Base-by-base conservation (phyloP, 805 yeast species). In the Saturnispora gosingensis region DNA sequence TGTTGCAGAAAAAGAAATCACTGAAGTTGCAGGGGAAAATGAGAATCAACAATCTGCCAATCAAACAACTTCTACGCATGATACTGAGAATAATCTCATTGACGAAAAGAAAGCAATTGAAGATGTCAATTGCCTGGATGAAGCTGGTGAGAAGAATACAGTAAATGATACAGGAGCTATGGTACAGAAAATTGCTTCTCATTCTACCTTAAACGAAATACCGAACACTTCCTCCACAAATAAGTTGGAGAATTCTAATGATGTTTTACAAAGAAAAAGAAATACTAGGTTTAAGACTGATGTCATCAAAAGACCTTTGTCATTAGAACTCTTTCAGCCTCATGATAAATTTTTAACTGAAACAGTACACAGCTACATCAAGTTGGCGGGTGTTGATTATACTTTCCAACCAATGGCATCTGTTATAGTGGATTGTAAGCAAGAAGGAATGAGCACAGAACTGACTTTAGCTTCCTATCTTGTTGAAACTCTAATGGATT, bases 321-420 rank as follows among this genome's bases (percentile, higher is more conserved):
- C 40, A 3, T 10, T 25, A 7, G 47, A 49, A 49, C 30, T 49
- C 28, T 48, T 58, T 55, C 16, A 15, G 8, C 34, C 25, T 5
- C 52, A 49, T 35, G 54, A 54, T 45, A 13, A 16, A 9, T 56
- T 57, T 4, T 40, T 52, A 3, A 50, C 54, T 5, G 46, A 42
- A 5, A 55, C 58, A 0, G 32, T 65, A 4, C 52, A 58, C 1
- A 49, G 55, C 18, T 64, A 51, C 47, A 18, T 63, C 6, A 48
- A 46, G 2, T 46, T 57, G 15, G 54, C 62, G 46, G 77, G 70
- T 36, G 63, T 73, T 7, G 72, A 76, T 1, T 57, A 71, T 54
- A 49, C 67, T 10, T 68, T 72, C 68, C 73, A 72, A 53, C 71
- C 72, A 47, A 67, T 74, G 55, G 61, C 72, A 20, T 56, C 72